Percentiles rank a stretch among this genome's conserved stretches.
Conservation (phyloP, 306 rosid species). For the Geum urbanum region DNA sequence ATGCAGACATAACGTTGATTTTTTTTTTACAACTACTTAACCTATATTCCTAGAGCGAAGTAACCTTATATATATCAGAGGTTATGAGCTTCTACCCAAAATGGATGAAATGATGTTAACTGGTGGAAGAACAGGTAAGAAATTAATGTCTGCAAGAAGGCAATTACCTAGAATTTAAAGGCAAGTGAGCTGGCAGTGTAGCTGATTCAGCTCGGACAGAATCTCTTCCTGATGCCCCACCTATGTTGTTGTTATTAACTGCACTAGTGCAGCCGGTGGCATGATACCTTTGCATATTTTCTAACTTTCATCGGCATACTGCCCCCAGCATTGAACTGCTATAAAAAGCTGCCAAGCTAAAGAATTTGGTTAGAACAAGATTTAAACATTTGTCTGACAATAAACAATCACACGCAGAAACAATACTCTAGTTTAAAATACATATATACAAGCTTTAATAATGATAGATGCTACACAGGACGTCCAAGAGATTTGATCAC, state of each 20-base stretch:
- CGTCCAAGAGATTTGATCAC: conserved; percentile 14
- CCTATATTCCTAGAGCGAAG: not conserved
- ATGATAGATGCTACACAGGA: conserved; percentile 5
- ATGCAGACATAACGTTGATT: not conserved
- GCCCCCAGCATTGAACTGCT: conserved; percentile 65
- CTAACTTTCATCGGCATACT: conserved; percentile 84
- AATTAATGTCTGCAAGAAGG: not conserved
- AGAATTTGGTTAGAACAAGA: conserved; percentile 36
- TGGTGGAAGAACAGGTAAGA: not conserved
- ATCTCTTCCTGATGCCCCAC: conserved; percentile 80
- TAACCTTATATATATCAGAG: not conserved
- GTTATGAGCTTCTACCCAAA: not conserved
- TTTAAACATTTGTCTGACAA: conserved; percentile 21
- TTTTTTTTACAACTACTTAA: not conserved
- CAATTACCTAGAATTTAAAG: conserved; percentile 65
- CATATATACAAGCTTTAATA: conserved; percentile 2
- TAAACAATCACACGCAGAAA: conserved; percentile 17
- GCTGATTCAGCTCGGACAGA: conserved; percentile 76
- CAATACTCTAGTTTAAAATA: conserved; percentile 5
- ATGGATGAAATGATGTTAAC: not conserved
- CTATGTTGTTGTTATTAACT: conserved; percentile 67
- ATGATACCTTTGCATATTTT: conserved; percentile 93
- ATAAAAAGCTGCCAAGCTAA: conserved; percentile 39
- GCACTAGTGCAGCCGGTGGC: conserved; percentile 86
- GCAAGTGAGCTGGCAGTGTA: conserved; percentile 58